Conservation (phyloP, 2,329 filamentous ascomycete species). For the Dactylellina sp. region DNA sequence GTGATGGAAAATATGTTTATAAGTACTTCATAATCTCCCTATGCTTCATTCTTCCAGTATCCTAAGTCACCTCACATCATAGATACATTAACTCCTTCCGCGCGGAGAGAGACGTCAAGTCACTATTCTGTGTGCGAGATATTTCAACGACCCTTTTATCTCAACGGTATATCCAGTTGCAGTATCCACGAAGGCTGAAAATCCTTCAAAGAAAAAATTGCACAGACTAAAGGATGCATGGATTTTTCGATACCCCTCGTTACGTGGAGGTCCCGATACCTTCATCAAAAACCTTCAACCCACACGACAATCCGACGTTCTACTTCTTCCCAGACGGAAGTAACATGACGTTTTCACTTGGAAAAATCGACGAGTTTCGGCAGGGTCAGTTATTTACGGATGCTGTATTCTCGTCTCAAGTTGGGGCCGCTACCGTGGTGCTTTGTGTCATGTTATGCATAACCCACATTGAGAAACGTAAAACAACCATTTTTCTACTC, state of each 20-base stretch:
- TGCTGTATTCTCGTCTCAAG: slow-evolving; percentile 74
- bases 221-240: neutral
- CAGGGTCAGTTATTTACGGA: slow-evolving; percentile 40
- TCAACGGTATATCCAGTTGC: too few relatives aligned
- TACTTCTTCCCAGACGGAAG: slow-evolving; percentile 57
- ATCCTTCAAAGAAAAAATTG: too few relatives aligned
- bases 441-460: slow-evolving; percentile 75
- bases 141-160: too few relatives aligned
- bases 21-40: too few relatives aligned
- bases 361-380: slow-evolving; percentile 52
- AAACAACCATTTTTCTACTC: slow-evolving; percentile 73
- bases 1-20: too few relatives aligned
- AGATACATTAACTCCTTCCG: too few relatives aligned
- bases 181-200: too few relatives aligned
- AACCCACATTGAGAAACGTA: slow-evolving; percentile 74
- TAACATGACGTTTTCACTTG: slow-evolving; percentile 58
- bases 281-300: slow-evolving; percentile 14
- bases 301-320: slow-evolving; percentile 27
- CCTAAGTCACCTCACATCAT: too few relatives aligned
- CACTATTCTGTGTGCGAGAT: too few relatives aligned
- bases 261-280: slow-evolving; percentile 30
- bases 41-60: too few relatives aligned
- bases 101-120: too few relatives aligned
- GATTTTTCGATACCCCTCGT: neutral
- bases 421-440: slow-evolving; percentile 76